phyloP scores from a whole-genome alignment of 2,329 filamentous ascomycete species.

The Stagonosporopsis tanaceti region DNA sequence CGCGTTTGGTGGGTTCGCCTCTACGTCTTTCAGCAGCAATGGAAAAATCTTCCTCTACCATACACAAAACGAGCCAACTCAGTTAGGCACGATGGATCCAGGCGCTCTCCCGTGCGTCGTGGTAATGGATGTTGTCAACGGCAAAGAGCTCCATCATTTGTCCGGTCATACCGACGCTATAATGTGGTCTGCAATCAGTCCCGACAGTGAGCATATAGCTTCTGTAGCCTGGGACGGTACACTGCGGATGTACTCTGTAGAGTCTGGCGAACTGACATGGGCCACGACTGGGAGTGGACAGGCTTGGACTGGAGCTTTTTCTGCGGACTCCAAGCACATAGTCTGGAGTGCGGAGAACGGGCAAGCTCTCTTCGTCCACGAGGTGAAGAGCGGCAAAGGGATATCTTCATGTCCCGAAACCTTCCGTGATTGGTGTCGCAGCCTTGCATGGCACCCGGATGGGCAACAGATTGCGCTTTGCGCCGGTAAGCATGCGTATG shows the following conservation, averaged over 20 bases:
- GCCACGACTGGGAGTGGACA: slow-evolving; percentile 26
- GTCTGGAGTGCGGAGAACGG: slow-evolving; percentile 34
- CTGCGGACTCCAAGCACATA: slow-evolving; percentile 34
- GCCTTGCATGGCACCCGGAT: slow-evolving; percentile 37
- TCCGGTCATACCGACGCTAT: slow-evolving; percentile 38
- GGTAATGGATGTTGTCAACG: slow-evolving; percentile 30
- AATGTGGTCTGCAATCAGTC: slow-evolving; percentile 39
- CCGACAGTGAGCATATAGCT: slow-evolving; percentile 31
- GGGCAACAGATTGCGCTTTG: slow-evolving; percentile 33
- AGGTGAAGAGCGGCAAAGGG: slow-evolving; percentile 26
- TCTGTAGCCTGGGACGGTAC: slow-evolving; percentile 41
- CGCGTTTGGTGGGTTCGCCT: slow-evolving; percentile 18
- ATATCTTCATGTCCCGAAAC: slow-evolving; percentile 23
- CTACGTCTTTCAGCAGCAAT: slow-evolving; percentile 30
- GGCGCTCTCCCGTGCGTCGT: slow-evolving; percentile 25
- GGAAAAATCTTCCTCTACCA: slow-evolving; percentile 31
- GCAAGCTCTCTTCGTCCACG: slow-evolving; percentile 26
- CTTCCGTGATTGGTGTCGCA: slow-evolving; percentile 29
- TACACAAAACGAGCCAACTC: slow-evolving; percentile 19
- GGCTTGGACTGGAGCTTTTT: slow-evolving; percentile 39
- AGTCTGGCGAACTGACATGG: slow-evolving; percentile 32
- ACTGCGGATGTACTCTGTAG: slow-evolving; percentile 36
- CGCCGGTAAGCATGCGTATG: slow-evolving; percentile 25
- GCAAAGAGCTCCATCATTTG: slow-evolving; percentile 26
- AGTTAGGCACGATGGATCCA: slow-evolving; percentile 17